Evolutionary conservation across 306 rosid genomes (phyloP).

Genomic region (Lupinus albus): DNA sequence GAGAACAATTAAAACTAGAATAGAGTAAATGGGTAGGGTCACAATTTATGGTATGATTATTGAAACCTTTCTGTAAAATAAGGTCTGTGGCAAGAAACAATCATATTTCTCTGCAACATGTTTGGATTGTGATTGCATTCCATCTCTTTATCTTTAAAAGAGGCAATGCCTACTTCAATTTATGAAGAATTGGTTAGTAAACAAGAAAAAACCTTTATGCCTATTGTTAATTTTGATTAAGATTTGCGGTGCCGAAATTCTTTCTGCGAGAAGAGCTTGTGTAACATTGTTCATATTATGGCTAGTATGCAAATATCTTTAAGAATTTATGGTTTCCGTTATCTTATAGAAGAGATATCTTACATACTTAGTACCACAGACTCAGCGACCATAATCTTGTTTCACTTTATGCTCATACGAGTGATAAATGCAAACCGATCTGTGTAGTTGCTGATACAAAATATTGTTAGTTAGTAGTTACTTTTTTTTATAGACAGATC

Average conservation of each 20-base stretch:
- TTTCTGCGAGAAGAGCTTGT: not conserved
- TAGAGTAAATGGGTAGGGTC: slow-evolving; percentile 4
- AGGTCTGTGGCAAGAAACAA: slow-evolving; percentile 17
- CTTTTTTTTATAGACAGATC: too few relatives aligned
- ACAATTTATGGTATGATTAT: not conserved
- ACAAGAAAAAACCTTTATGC: slow-evolving; percentile 3
- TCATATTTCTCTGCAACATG: not conserved
- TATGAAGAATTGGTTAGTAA: not conserved
- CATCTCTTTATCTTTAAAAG: not conserved
- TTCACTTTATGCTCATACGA: not conserved
- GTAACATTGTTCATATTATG: not conserved
- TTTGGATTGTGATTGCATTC: not conserved
- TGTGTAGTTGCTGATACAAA: not conserved
- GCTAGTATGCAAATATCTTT: not conserved
- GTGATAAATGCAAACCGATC: not conserved
- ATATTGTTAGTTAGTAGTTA: not conserved
- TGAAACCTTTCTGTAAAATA: slow-evolving; percentile 14
- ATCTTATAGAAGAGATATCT: not conserved
- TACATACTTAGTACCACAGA: not conserved
- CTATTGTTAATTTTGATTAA: not conserved
- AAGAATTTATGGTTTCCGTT: not conserved
- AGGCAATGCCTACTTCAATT: not conserved
- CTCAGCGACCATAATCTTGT: not conserved
- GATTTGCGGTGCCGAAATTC: not conserved
- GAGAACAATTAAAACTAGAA: slow-evolving; percentile 17